Conservation (phyloP, 73 alveolate species). For the Stentor coeruleus region DNA sequence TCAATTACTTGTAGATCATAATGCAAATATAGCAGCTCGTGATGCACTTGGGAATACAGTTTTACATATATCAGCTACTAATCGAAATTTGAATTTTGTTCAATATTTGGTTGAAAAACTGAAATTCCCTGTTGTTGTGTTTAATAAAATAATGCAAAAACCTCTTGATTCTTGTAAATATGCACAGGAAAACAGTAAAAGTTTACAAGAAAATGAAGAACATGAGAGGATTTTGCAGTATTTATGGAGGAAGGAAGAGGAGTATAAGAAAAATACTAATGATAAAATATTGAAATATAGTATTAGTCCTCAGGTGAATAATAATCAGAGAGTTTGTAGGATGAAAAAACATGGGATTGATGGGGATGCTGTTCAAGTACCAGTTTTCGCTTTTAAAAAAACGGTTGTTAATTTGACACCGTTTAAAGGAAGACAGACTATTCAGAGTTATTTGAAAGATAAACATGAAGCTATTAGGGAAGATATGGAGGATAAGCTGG, state of each 20-base stretch:
- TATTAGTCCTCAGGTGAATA: too few relatives aligned
- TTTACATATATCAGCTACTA: slow-evolving; percentile 12
- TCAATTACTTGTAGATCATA: background rate
- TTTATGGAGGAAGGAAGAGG: background rate
- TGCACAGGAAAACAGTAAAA: background rate
- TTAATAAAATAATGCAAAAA: background rate
- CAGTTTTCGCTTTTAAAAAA: background rate
- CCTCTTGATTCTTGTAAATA: slow-evolving; percentile 8
- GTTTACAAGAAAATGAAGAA: slow-evolving; percentile 5
- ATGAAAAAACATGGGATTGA: background rate
- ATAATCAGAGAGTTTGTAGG: background rate
- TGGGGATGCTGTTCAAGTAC: background rate
- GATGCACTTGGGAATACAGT: slow-evolving; percentile 20
- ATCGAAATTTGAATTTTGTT: background rate
- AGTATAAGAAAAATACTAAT: background rate
- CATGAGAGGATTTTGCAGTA: background rate
- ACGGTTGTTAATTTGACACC: background rate
- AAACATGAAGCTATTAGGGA: background rate
- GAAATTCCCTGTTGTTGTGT: background rate
- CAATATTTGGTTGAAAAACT: background rate
- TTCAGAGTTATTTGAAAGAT: background rate
- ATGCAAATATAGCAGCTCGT: background rate
- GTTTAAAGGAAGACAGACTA: background rate
- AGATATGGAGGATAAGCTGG: background rate
- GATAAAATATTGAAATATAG: too few relatives aligned